These are phyloP conservation scores for Abelmoschus esculentus DNA, from an alignment of 345 rosid species.

Conservation along the genomic window DNA sequence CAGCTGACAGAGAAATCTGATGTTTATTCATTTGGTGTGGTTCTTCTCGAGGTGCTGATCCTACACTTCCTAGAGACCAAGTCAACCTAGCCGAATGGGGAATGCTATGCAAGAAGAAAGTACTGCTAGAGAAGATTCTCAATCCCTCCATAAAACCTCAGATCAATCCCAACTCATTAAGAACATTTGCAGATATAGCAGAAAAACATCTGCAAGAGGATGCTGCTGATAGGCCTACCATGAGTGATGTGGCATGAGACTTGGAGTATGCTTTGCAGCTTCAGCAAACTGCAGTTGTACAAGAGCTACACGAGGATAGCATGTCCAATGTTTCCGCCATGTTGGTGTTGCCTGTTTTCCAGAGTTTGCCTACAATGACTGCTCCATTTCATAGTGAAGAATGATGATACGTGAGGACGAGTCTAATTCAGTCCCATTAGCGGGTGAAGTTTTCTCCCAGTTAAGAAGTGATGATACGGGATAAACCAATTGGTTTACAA, in stretches of 20 bases:
- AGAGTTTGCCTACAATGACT: slow-evolving; percentile 24
- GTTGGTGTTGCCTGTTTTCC: slow-evolving; percentile 15
- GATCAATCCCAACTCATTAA: background rate
- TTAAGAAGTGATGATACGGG: slow-evolving; percentile 14
- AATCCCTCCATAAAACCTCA: background rate
- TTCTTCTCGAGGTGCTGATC: background rate
- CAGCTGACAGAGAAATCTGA: background rate
- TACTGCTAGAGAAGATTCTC: background rate
- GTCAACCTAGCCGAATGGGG: background rate
- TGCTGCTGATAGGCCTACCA: background rate
- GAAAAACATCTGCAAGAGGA: background rate
- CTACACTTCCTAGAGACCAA: background rate
- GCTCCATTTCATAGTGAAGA: background rate
- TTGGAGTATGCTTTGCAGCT: slow-evolving; percentile 3
- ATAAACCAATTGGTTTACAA: background rate
- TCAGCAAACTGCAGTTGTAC: background rate
- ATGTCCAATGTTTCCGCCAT: background rate
- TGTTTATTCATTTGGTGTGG: background rate
- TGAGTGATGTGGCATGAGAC: slow-evolving; percentile 1
- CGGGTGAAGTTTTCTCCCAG: slow-evolving; percentile 25
- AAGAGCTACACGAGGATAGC: background rate
- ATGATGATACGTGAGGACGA: slow-evolving; percentile 12
- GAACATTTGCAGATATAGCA: background rate
- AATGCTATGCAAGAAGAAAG: background rate
- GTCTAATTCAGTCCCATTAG: background rate